Evolutionary conservation across 768 basidiomycete genomes (phyloP).

Genomic region (Xerocomellus amylosporus): DNA sequence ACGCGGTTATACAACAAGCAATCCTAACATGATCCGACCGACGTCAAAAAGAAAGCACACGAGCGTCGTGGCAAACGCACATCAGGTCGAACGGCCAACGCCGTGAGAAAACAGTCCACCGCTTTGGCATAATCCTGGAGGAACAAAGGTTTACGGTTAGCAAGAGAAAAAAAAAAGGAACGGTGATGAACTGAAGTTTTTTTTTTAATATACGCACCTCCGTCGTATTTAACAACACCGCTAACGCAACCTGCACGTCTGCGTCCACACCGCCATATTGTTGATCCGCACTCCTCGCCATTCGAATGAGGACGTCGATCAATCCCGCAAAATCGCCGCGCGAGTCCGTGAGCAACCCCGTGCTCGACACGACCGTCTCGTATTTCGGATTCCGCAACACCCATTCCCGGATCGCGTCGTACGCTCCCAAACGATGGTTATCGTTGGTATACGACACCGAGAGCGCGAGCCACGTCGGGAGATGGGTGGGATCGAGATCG

Average conservation of each 20-base stretch:
- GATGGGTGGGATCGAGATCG: slow-evolving; percentile 72
- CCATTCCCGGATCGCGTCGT: slow-evolving; percentile 85
- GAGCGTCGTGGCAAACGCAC: slow-evolving; percentile 41
- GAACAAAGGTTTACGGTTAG: not conserved
- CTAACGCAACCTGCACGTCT: slow-evolving; percentile 93
- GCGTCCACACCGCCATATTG: slow-evolving; percentile 70
- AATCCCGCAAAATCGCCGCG: slow-evolving; percentile 44
- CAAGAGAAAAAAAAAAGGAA: not conserved
- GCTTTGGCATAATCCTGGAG: slow-evolving; percentile 85
- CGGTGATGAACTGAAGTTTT: not conserved
- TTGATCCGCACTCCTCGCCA: slow-evolving; percentile 58
- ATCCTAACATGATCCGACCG: slow-evolving; percentile 49
- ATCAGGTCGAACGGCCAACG: slow-evolving; percentile 82
- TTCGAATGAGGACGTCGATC: slow-evolving; percentile 74
- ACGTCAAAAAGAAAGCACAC: not conserved
- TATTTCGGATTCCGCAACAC: slow-evolving; percentile 58
- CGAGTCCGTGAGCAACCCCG: slow-evolving; percentile 28
- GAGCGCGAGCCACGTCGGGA: slow-evolving; percentile 86
- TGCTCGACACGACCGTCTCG: slow-evolving; percentile 41
- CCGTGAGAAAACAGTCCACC: slow-evolving; percentile 90
- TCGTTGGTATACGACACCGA: slow-evolving; percentile 93
- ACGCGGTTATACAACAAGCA: slow-evolving; percentile 92
- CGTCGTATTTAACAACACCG: slow-evolving; percentile 86
- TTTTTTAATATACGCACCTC: slow-evolving; percentile 51
- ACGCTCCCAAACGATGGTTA: slow-evolving; percentile 67